Percentiles rank a stretch among this genome's conserved stretches.
Evolutionary conservation across 495 filamentous ascomycete species (phyloP).

Genomic region (Opeltia flavorubescens): DNA sequence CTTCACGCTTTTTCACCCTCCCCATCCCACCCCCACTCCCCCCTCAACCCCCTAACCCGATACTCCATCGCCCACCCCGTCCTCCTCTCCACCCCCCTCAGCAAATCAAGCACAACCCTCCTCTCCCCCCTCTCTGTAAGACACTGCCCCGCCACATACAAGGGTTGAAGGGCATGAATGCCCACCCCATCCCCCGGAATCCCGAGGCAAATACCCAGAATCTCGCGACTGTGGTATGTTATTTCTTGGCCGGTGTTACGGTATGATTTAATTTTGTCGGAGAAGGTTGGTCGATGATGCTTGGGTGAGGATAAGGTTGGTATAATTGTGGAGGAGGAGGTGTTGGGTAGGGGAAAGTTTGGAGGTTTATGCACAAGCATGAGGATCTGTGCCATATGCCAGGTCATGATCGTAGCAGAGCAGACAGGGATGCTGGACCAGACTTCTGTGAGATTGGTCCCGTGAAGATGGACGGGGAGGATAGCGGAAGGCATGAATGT

Average conservation of each 20-base stretch:
- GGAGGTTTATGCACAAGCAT: conserved; percentile 49
- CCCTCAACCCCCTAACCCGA: conserved; percentile 38
- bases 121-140: conserved; percentile 36
- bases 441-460: conserved; percentile 37
- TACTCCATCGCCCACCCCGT: conserved; percentile 52
- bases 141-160: conserved; percentile 50
- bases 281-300: conserved; percentile 29
- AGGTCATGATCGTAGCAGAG: conserved; percentile 49
- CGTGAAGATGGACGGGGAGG: conserved; percentile 19
- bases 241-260: conserved; percentile 38
- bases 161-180: conserved; percentile 45
- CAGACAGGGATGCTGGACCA: conserved; percentile 53
- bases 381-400: conserved; percentile 50
- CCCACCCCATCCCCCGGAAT: conserved; percentile 40
- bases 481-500: conserved; percentile 35
- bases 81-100: conserved; percentile 44
- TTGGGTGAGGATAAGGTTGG: too few species aligned
- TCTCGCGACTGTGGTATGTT: conserved; percentile 41
- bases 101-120: conserved; percentile 32
- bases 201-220: conserved; percentile 38
- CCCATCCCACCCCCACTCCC: conserved; percentile 37
- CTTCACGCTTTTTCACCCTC: neutral
- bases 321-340: too few species aligned
- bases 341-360: conserved; percentile 29
- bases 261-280: conserved; percentile 37